phyloP scores from a whole-genome alignment of 768 basidiomycete genomes.

The Phaffia australis region DNA sequence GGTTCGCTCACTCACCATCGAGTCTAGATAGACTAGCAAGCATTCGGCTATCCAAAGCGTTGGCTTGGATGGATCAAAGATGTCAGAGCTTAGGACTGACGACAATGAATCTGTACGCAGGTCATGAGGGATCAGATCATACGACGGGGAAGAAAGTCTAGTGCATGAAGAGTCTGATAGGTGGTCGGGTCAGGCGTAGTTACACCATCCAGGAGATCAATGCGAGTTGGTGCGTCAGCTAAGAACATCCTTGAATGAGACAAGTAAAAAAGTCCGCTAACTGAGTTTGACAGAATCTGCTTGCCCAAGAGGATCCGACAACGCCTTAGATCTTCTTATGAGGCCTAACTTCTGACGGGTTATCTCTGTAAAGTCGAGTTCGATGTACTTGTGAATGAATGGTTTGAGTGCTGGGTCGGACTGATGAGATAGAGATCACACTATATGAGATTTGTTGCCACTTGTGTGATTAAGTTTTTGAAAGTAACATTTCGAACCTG shows the following conservation, averaged over 20 bases:
- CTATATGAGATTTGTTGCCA: conserved; percentile 3
- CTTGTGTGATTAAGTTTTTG: background rate
- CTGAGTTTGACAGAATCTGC: background rate
- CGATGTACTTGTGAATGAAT: conserved; percentile 55
- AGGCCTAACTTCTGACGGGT: conserved; percentile 54
- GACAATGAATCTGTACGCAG: conserved; percentile 41
- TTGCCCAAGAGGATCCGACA: conserved; percentile 5
- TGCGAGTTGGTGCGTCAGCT: background rate
- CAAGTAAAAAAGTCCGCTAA: background rate
- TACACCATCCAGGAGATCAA: no score
- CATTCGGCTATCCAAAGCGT: conserved; percentile 88
- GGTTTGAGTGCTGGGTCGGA: conserved; percentile 46
- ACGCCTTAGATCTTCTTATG: conserved; percentile 7
- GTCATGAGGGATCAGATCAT: conserved; percentile 47
- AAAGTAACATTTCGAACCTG: conserved; percentile 48
- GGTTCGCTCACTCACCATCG: conserved; percentile 49
- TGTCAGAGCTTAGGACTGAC: conserved; percentile 3
- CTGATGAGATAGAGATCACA: conserved; percentile 41
- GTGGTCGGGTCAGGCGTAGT: background rate
- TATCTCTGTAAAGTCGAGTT: conserved; percentile 81
- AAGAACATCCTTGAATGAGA: no score
- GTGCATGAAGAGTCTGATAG: conserved; percentile 30
- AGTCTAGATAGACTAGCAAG: conserved; percentile 76
- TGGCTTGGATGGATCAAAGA: conserved; percentile 54
- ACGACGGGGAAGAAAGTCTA: conserved; percentile 48